phyloP scores from a whole-genome alignment of 345 rosid genomes.

The Combretum micranthum region DNA sequence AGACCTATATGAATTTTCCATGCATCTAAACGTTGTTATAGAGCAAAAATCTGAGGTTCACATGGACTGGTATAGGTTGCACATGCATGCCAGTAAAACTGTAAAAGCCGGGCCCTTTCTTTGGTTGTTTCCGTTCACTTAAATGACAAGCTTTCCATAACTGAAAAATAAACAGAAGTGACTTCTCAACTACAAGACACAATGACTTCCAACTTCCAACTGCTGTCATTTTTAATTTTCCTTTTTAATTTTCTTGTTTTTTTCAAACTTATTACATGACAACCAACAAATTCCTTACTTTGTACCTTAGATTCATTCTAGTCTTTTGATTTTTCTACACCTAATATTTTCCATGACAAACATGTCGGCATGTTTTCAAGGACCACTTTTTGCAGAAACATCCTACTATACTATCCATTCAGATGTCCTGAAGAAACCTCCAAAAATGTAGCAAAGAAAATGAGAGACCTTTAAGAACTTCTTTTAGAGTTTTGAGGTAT shows the following conservation, averaged over 20 bases:
- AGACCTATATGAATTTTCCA: no score
- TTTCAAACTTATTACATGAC: background rate
- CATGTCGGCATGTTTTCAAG: slow-evolving; percentile 1
- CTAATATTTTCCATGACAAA: background rate
- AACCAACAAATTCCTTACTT: slow-evolving; percentile 3
- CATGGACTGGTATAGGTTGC: no score
- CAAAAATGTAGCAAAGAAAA: slow-evolving; percentile 1
- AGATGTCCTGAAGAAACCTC: background rate
- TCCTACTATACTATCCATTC: background rate
- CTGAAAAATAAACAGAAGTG: background rate
- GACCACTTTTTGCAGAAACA: background rate
- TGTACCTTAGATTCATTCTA: slow-evolving; percentile 10
- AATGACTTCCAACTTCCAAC: background rate
- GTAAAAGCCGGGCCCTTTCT: background rate
- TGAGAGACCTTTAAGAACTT: background rate
- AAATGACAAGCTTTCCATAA: slow-evolving; percentile 8
- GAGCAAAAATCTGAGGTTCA: no score
- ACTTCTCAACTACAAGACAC: slow-evolving; percentile 22
- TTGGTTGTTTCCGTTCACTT: slow-evolving; percentile 9
- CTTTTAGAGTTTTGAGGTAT: background rate
- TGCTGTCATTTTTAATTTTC: slow-evolving; percentile 5
- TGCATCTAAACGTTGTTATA: no score
- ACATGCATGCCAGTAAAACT: no score
- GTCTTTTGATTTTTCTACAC: background rate
- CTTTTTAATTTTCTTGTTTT: background rate